Evolutionary conservation across 768 basidiomycete species (phyloP), one percentile per base, ranked within the genome.

Genomic region (Rhizopogon vinicolor): DNA sequence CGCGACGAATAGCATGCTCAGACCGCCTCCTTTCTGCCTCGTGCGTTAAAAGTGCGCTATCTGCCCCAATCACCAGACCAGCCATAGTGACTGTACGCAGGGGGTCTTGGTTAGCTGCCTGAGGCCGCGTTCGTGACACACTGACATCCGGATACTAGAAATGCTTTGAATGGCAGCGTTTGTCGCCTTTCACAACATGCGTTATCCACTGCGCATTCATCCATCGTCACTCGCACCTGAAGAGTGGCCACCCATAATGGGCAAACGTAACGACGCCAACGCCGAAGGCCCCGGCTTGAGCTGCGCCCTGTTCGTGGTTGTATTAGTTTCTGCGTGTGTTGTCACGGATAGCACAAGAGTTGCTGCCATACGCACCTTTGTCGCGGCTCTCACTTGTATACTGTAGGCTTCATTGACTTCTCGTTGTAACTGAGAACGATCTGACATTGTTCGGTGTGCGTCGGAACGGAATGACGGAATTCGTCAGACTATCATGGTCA

Each of bases 151-250:
- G 84, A 83, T 7, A 91, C 79, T 5, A 93, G 71, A 66, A 91
- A 93, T 1, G 79, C 83, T 68, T 94, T 94, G 76, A 92, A 83
- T 3, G 88, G 81, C 18, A 91, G 75, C 0, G 89, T 88, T 68
- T 92, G 91, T 19, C 86, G 83, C 59, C 91, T 92, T 58, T 46
- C 54, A 35, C 22, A 37, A 53, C 35, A 29, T 56, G 25, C 33
- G 22, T 56, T 31, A 44, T 25, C 49, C n/a, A 40, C 44, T 33
- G 40, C 18, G 22, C 28, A 16, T 40, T 29, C 44, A 45, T 29
- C 19, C 35, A 7, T 16, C 28, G 44, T 29, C 9, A 60, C 77
- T 61, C 48, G 48, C 57, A 88, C 88, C 85, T 78, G 68, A 91
- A 91, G 33, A 74, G 61, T 33, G 88, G 87, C 85, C 85, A 92